phyloP scores from a whole-genome alignment of 108 stramenopile species.

The Fistulifera solaris region DNA sequence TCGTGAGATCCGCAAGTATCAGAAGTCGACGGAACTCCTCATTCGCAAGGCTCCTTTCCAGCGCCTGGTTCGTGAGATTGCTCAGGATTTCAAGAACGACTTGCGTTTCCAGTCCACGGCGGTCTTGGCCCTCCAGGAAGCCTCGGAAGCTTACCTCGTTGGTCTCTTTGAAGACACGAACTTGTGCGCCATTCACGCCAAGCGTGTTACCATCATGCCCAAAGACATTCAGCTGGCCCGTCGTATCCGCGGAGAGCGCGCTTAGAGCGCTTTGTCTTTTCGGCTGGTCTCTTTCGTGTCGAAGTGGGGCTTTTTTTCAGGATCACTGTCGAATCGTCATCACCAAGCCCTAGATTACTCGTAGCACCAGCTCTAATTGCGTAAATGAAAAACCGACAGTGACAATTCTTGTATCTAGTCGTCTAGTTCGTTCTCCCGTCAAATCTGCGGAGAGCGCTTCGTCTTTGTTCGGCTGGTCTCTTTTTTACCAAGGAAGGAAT shows the following conservation, averaged over 20 bases:
- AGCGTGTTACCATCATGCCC: conserved; percentile 95
- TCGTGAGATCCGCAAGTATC: conserved; percentile 87
- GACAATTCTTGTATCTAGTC: too few relatives aligned
- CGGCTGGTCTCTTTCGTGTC: too few relatives aligned
- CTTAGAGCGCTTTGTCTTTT: conserved; percentile 21
- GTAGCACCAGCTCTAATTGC: too few relatives aligned
- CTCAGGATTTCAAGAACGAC: conserved; percentile 71
- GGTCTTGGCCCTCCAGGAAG: conserved; percentile 84
- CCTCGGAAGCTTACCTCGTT: conserved; percentile 88
- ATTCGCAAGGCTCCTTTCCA: conserved; percentile 85
- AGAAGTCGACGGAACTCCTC: conserved; percentile 88
- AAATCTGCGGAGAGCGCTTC: too few relatives aligned
- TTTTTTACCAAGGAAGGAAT: too few relatives aligned
- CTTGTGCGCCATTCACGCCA: conserved; percentile 94
- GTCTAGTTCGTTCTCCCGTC: too few relatives aligned
- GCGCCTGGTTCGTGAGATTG: conserved; percentile 84
- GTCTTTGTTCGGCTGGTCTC: too few relatives aligned
- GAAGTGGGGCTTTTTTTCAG: too few relatives aligned
- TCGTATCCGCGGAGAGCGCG: conserved; percentile 78
- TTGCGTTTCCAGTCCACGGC: conserved; percentile 87
- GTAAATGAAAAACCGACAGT: too few relatives aligned
- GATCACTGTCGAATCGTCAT: too few relatives aligned
- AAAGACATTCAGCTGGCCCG: conserved; percentile 89
- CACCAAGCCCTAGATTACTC: too few relatives aligned
- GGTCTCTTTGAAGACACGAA: conserved; percentile 92